Evolutionary conservation across 2,329 filamentous ascomycete species (phyloP).

Genomic region (Sclerotinia minor): DNA sequence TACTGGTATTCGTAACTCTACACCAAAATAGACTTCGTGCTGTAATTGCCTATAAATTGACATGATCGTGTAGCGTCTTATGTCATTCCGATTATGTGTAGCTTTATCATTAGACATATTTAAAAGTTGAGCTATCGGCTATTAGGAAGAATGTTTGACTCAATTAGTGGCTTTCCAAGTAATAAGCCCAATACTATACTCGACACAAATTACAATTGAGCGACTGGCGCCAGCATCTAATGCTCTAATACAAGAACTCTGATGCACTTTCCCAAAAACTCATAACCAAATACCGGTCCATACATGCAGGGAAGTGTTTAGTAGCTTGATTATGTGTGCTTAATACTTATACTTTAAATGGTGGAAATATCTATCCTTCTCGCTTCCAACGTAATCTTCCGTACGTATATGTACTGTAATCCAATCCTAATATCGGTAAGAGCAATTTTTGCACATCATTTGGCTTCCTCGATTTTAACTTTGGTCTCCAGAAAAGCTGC

Average conservation of each 20-base stretch:
- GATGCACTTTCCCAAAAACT: neutral
- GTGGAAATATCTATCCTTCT: neutral
- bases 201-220: slow-evolving; percentile 10
- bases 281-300: neutral
- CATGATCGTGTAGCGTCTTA: slow-evolving; percentile 10
- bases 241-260: neutral
- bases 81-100: neutral
- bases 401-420: neutral
- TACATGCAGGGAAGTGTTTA: neutral
- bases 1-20: too few species aligned
- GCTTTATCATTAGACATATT: neutral
- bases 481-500: neutral
- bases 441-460: neutral
- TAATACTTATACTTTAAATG: neutral
- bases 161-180: slow-evolving; percentile 1
- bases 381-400: neutral
- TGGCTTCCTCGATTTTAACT: neutral
- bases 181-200: neutral
- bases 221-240: slow-evolving; percentile 2
- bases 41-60: neutral
- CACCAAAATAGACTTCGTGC: slow-evolving; percentile 18
- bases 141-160: slow-evolving; percentile 21
- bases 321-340: neutral
- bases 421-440: too few species aligned
- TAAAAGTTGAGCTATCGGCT: slow-evolving; percentile 7